Base-by-base conservation (phyloP, 345 rosid genomes). In the Bruguiera sexangula region DNA sequence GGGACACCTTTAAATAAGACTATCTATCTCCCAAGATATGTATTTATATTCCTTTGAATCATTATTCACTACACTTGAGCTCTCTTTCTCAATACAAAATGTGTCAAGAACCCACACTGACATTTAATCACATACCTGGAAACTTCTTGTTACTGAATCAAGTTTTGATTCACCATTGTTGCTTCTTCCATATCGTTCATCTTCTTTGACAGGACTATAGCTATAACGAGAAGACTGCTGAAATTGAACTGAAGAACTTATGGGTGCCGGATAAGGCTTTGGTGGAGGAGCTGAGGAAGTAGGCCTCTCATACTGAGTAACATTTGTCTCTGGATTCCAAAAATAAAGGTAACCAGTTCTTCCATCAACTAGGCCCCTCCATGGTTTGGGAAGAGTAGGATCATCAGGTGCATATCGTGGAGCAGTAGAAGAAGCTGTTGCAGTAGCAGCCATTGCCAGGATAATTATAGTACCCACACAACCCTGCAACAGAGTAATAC, bases 271-370 rank as follows among this genome's bases (percentile, higher is more conserved):
- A 70, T 85, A 51, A 19, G 73, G 63, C 75, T 83, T 85, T 7
- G 74, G 73, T 5, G 68, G 66, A 69, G 74, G 74, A 39, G 55
- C 78, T 9, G 76, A 6, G 30, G 27, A 31, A 11, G 75, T 22
- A 52, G 99, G 99, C 79, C 82, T 85, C 79, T 95, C 96, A 48
- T 95, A 95, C 73, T 95, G 99, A 24, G 98, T 95, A 62, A 87
- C 92, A 74, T 95, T 95, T 50, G 99, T 95, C 78, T 86, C 96
- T 0, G 99, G 97, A 79, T 95, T 95, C 99, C 99, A 95, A 79
- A 80, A 92, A 84, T 95, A 95, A 50, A 92, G 84, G 76, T 85
- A 95, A 6, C 98, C 98, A 18, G 97, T 95, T 68, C 84, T 79
- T 11, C 96, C 96, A 84, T 95, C 98, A 60, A 95, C 96, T 24